Percentiles rank a stretch among this genome's conserved stretches.
phyloP scores from a whole-genome alignment of 208 protist genomes.

The Crithidia brevicula region DNA sequence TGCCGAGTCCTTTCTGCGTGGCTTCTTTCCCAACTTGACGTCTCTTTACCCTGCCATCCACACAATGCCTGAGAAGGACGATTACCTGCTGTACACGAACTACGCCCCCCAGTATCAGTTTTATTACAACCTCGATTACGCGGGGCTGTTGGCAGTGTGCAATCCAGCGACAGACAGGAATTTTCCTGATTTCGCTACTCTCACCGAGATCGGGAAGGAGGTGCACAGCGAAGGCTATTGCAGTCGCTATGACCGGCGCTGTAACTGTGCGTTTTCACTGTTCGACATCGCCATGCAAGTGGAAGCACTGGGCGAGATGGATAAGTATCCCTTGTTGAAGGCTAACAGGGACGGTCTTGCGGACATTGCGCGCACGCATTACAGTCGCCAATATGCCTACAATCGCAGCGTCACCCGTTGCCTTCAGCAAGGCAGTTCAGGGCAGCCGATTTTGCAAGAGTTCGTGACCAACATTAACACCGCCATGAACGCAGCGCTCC shows the following conservation, averaged over 20 bases:
- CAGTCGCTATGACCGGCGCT: conserved; percentile 7
- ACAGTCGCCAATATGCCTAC: conserved; percentile 17
- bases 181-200: conserved; percentile 18
- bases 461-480: conserved; percentile 43
- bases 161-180: conserved; percentile 16
- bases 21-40: conserved; percentile 35
- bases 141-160: conserved; percentile 4
- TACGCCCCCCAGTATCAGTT: conserved; percentile 17
- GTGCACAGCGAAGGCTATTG: conserved; percentile 29
- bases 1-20: conserved; percentile 40
- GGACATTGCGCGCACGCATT: conserved; percentile 5
- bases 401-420: conserved; percentile 21
- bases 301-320: conserved; percentile 15
- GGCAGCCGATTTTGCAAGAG: conserved; percentile 30
- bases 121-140: conserved; percentile 14
- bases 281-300: conserved; percentile 24
- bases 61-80: conserved; percentile 19
- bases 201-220: conserved; percentile 21
- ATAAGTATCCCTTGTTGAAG: conserved; percentile 24
- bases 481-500: conserved; percentile 10
- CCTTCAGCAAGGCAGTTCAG: conserved; percentile 23
- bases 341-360: neutral
- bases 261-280: conserved; percentile 19
- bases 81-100: conserved; percentile 27
- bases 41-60: conserved; percentile 34